phyloP scores from a whole-genome alignment of 2,329 filamentous ascomycete species.

The Penicillium sp. region DNA sequence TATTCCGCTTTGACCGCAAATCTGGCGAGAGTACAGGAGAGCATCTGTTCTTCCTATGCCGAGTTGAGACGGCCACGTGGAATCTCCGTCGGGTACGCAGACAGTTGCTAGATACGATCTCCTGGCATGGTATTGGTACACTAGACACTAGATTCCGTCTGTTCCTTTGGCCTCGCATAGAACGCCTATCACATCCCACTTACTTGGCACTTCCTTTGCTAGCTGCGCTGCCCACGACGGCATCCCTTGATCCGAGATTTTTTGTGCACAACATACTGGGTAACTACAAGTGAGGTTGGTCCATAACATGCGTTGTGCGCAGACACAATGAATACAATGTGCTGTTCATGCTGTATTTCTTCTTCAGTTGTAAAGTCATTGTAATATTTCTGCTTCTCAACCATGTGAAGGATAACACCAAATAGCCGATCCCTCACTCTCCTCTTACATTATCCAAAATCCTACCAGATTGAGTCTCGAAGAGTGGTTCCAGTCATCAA shows the following conservation, averaged over 20 bases:
- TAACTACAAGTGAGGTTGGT: not conserved
- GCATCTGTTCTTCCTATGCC: no score
- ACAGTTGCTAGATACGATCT: slow-evolving; percentile 2
- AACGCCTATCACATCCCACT: not conserved
- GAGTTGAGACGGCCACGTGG: no score
- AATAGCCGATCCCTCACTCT: not conserved
- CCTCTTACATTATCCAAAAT: not conserved
- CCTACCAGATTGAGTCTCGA: not conserved
- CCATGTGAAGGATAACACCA: not conserved
- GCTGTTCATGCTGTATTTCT: no score
- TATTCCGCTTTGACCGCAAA: not conserved
- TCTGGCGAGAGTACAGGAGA: no score
- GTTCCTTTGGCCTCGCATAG: not conserved
- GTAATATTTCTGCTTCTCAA: no score
- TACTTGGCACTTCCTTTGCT: not conserved
- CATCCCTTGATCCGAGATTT: not conserved
- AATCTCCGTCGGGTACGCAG: slow-evolving; percentile 1
- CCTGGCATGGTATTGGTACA: not conserved
- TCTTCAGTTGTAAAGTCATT: no score
- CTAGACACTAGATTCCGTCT: not conserved
- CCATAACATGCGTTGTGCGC: no score
- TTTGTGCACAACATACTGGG: not conserved
- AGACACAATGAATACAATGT: no score
- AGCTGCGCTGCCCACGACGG: not conserved
- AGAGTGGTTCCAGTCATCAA: slow-evolving; percentile 6